Base-by-base conservation (phyloP, 2,329 filamentous ascomycete species). In the Aspergillus melleus region DNA sequence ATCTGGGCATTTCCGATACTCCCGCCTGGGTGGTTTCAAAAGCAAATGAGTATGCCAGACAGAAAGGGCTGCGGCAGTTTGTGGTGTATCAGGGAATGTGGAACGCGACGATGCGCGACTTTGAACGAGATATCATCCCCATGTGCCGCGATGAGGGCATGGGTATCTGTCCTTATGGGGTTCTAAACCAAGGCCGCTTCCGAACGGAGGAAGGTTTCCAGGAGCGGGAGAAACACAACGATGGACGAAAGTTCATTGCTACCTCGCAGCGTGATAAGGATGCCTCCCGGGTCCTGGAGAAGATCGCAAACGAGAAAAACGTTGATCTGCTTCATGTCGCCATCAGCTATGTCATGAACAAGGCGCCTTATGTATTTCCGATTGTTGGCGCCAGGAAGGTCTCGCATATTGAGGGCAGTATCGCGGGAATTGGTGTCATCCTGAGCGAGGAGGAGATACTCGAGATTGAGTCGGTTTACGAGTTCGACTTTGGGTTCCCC, bases 1-100 rank as follows among this genome's bases (percentile, higher is more conserved):
- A 90, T 64, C 78, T 91, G 0, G 89, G 89, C 2, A 81, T 90
- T 68, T 86, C 82, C 29, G 88, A 91, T 67, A 86, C 86, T 0
- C 89, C 88, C 0, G 88, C 89, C 5, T 91, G 88, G 88, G 66
- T 82, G 1, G 80, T 82, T 2, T 70, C 71, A 53, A 80, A 80
- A 55, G 79, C 79, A 0, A 83, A 83, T 58, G 68, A 80, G 74
- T 74, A 92, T 70, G 90, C 90, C 4, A 83, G 87, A 22, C 81
- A 85, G 62, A 84, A 91, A 61, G 88, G 88, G 4, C 78, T 91
- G n/a, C 84, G 85, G 0, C 87, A 83, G 42, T 93, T 93, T 75
- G 82, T 79, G 22, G 83, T 91, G 19, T 91, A 90, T 69, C 87
- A 90, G 73, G 88, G 88, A 10, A 77, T 76, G 11, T 91, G 87